Conservation (phyloP, 2,329 filamentous ascomycete species). For the Colletotrichum sp. region DNA sequence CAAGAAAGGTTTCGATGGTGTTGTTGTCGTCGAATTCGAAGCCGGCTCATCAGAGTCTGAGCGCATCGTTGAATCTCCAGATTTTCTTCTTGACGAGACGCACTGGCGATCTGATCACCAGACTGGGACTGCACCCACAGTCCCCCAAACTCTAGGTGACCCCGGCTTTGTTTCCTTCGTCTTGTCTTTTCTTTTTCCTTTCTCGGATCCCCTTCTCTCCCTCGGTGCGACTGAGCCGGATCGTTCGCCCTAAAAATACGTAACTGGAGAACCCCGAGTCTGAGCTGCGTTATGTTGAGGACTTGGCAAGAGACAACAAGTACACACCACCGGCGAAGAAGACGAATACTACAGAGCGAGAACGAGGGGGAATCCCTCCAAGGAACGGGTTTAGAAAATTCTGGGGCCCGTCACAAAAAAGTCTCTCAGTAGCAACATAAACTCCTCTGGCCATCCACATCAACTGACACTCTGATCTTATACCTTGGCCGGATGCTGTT, state of each 20-base stretch:
- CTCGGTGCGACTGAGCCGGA: neutral
- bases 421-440: neutral
- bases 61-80: neutral
- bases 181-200: neutral
- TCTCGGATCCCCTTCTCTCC: neutral
- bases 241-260: neutral
- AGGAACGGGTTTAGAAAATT: neutral
- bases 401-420: neutral
- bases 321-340: neutral
- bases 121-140: neutral
- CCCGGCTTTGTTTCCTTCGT: neutral
- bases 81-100: neutral
- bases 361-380: neutral
- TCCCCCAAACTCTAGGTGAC: neutral
- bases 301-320: neutral
- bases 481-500: neutral
- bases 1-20: neutral
- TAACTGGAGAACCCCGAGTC: neutral
- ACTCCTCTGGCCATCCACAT: neutral
- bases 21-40: neutral
- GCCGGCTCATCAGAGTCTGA: neutral
- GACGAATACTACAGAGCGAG: neutral
- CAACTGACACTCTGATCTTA: neutral
- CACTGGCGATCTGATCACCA: constrained; percentile 10
- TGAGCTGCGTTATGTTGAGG: neutral